Evolutionary conservation across 257 asterid genomes (phyloP).

Genomic region (Nicotiana benthamiana): DNA sequence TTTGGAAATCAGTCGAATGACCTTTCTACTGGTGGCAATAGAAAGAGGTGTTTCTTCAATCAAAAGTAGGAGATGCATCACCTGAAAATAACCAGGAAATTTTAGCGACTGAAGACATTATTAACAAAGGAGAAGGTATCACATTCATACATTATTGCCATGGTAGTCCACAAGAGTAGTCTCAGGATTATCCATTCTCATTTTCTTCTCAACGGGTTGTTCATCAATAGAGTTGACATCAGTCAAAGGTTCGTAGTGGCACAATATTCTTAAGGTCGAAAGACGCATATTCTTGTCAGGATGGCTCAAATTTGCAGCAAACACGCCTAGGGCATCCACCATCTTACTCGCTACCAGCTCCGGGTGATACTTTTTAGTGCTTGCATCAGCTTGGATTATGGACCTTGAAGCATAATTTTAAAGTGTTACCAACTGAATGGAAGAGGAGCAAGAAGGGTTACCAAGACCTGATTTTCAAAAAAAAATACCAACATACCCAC

Average conservation of each 20-base stretch:
- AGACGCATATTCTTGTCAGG: conserved; percentile 55
- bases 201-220: conserved; percentile 29
- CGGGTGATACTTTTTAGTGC: conserved; percentile 35
- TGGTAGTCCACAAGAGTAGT: conserved; percentile 24
- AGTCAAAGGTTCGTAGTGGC: conserved; percentile 58
- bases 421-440: conserved; percentile 9
- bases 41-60: conserved; percentile 70
- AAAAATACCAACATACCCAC: conserved; percentile 28
- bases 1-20: conserved; percentile 49
- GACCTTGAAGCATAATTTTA: conserved; percentile 34
- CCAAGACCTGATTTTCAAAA: not conserved
- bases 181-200: conserved; percentile 27
- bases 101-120: not conserved
- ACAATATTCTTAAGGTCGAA: conserved; percentile 69
- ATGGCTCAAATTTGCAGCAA: conserved; percentile 62
- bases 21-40: conserved; percentile 56
- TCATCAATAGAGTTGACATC: conserved; percentile 23
- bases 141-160: conserved; percentile 33
- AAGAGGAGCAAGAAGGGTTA: not conserved
- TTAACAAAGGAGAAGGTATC: conserved; percentile 2
- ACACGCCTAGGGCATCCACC: conserved; percentile 42
- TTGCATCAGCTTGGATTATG: conserved; percentile 23
- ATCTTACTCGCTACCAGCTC: conserved; percentile 35
- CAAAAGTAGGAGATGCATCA: conserved; percentile 54
- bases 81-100: conserved; percentile 42